These are phyloP conservation scores for Scheffersomyces quercinus DNA, from an alignment of 1,139 yeast species.

Conservation along the genomic window DNA sequence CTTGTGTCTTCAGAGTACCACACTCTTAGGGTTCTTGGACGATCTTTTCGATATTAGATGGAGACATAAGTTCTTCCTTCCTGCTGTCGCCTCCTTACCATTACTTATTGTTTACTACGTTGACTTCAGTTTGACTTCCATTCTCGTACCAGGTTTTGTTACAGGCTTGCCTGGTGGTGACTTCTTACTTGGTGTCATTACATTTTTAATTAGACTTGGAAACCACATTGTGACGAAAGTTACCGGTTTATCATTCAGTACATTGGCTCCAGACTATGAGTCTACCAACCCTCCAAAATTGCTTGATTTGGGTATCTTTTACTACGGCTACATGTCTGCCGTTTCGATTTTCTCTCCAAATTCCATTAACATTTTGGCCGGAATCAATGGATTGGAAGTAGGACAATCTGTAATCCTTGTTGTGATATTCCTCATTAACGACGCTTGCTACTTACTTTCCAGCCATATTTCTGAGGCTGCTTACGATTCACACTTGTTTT, in stretches of 20 bases:
- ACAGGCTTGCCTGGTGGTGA: constrained; percentile 29
- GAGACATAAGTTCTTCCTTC: constrained; percentile 95
- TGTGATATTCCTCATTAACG: constrained; percentile 69
- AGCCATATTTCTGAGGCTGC: constrained; percentile 53
- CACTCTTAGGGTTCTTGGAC: constrained; percentile 86
- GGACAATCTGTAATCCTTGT: constrained; percentile 89
- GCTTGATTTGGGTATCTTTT: constrained; percentile 75
- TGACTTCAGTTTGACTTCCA: constrained; percentile 89
- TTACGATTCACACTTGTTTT: constrained; percentile 78
- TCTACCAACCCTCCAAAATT: constrained; percentile 39
- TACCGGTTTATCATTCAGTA: constrained; percentile 42
- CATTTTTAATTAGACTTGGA: constrained; percentile 27
- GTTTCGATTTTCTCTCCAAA: constrained; percentile 93
- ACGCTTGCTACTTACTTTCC: constrained; percentile 62
- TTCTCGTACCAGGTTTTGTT: constrained; percentile 78
- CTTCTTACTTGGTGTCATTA: constrained; percentile 25
- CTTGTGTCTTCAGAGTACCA: constrained; percentile 79
- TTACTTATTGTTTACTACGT: constrained; percentile 87
- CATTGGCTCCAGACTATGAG: constrained; percentile 35
- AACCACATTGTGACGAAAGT: constrained; percentile 33
- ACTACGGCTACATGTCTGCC: constrained; percentile 87
- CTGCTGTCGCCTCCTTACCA: constrained; percentile 93
- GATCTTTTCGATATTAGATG: constrained; percentile 94
- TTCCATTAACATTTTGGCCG: constrained; percentile 95
- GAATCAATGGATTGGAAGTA: constrained; percentile 93